Evolutionary conservation across 2,329 filamentous ascomycete genomes (phyloP).

Genomic region (Plectosphaerella sp.): DNA sequence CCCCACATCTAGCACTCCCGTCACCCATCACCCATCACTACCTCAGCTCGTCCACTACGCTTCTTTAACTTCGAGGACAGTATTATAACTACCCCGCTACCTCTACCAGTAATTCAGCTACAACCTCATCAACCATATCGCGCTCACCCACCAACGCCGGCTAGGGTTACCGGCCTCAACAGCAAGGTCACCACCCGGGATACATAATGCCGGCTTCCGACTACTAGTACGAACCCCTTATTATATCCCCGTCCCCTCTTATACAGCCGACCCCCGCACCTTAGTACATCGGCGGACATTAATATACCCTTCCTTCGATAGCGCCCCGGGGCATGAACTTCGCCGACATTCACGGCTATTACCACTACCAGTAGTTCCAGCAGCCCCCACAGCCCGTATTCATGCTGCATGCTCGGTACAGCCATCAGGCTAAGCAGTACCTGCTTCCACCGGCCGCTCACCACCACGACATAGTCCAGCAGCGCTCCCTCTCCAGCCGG

Average conservation of each 20-base stretch:
- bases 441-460: background rate
- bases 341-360: too few relatives aligned
- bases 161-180: slow-evolving; percentile 53
- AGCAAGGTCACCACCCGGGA: slow-evolving; percentile 34
- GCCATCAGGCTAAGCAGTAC: background rate
- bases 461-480: background rate
- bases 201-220: too few relatives aligned
- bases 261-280: slow-evolving; percentile 38
- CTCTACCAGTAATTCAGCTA: too few relatives aligned
- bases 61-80: too few relatives aligned
- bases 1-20: too few relatives aligned
- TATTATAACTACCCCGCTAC: too few relatives aligned
- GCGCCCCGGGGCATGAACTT: slow-evolving; percentile 39
- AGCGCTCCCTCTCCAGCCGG: background rate
- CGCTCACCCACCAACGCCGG: background rate
- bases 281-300: slow-evolving; percentile 40
- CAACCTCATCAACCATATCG: background rate
- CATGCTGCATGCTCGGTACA: slow-evolving; percentile 10
- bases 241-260: slow-evolving; percentile 29
- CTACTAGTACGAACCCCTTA: slow-evolving; percentile 45
- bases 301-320: slow-evolving; percentile 40
- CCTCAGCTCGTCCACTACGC: too few relatives aligned
- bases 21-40: too few relatives aligned
- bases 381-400: slow-evolving; percentile 14
- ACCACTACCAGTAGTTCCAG: slow-evolving; percentile 38